These are phyloP conservation scores for Vicia sativa DNA, from an alignment of 306 rosid genomes.

Conservation along the genomic window DNA sequence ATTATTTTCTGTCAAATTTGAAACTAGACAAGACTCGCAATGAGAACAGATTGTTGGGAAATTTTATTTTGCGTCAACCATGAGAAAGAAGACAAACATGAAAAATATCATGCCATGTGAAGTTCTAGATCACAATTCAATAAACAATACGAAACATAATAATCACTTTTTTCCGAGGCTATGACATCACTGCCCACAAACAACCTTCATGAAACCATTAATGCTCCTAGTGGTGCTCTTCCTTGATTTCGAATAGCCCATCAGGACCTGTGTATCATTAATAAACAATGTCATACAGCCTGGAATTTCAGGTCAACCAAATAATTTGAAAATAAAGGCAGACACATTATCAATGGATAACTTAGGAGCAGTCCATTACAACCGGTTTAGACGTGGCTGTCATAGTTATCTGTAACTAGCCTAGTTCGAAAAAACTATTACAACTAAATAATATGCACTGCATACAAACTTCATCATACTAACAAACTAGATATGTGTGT, in stretches of 20 bases:
- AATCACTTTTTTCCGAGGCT: constrained; percentile 24
- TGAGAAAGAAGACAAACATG: constrained; percentile 22
- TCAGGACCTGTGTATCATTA: constrained; percentile 50
- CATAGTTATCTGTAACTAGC: constrained; percentile 1
- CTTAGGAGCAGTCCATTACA: constrained; percentile 1
- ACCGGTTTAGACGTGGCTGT: no score
- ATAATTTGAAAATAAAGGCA: constrained; percentile 29
- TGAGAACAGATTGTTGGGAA: constrained; percentile 7
- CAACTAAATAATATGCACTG: not conserved
- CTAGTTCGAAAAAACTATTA: constrained; percentile 9
- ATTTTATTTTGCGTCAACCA: constrained; percentile 41
- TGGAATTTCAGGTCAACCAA: constrained; percentile 26
- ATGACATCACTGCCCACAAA: constrained; percentile 26
- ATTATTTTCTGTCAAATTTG: not conserved
- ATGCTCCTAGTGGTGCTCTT: constrained; percentile 49
- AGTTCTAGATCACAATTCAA: constrained; percentile 32
- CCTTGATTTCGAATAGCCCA: constrained; percentile 50
- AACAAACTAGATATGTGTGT: not conserved
- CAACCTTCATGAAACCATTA: constrained; percentile 26
- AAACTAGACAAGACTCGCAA: constrained; percentile 8
- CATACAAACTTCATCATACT: constrained; percentile 12
- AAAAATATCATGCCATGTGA: constrained; percentile 34
- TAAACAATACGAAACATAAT: constrained; percentile 27
- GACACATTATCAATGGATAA: not conserved
- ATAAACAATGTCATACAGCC: constrained; percentile 34